phyloP scores from a whole-genome alignment of 257 asterid genomes.

The Forsythia viridissima region DNA sequence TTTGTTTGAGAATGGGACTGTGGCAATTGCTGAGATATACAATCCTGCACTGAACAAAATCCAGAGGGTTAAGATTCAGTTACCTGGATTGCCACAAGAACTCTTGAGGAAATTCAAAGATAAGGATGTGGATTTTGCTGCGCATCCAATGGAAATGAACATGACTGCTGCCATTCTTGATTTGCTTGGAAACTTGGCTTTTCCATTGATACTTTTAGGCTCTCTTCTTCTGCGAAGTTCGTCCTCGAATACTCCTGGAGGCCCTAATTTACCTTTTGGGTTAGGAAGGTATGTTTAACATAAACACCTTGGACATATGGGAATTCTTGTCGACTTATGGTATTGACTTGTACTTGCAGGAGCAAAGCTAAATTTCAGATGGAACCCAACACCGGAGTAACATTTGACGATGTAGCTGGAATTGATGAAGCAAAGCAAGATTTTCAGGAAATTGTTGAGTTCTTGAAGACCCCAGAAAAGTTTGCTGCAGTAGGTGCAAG shows the following conservation, averaged over 20 bases:
- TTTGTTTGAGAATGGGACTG: constrained; percentile 54
- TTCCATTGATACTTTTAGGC: constrained; percentile 56
- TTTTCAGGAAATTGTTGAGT: constrained; percentile 61
- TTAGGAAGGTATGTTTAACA: constrained; percentile 49
- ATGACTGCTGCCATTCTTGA: constrained; percentile 38
- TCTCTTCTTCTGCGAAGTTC: constrained; percentile 43
- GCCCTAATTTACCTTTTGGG: constrained; percentile 69
- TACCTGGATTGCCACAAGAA: constrained; percentile 60
- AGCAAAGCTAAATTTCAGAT: constrained; percentile 69
- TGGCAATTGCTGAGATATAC: constrained; percentile 62
- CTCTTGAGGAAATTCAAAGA: constrained; percentile 52
- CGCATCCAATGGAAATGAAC: constrained; percentile 45
- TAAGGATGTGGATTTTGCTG: constrained; percentile 59
- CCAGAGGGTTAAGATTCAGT: constrained; percentile 61
- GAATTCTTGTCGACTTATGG: not conserved
- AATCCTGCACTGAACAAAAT: constrained; percentile 46
- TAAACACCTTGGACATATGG: not conserved
- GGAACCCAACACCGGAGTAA: constrained; percentile 75
- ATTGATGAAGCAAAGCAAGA: constrained; percentile 74
- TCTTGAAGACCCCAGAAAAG: constrained; percentile 57
- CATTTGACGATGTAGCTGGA: constrained; percentile 80
- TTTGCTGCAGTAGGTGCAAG: constrained; percentile 66
- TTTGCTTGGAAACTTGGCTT: constrained; percentile 56
- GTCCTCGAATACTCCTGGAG: constrained; percentile 44
- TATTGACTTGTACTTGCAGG: constrained; percentile 27